Evolutionary conservation across 306 rosid genomes (phyloP).

Genomic region (Casuarina glauca): DNA sequence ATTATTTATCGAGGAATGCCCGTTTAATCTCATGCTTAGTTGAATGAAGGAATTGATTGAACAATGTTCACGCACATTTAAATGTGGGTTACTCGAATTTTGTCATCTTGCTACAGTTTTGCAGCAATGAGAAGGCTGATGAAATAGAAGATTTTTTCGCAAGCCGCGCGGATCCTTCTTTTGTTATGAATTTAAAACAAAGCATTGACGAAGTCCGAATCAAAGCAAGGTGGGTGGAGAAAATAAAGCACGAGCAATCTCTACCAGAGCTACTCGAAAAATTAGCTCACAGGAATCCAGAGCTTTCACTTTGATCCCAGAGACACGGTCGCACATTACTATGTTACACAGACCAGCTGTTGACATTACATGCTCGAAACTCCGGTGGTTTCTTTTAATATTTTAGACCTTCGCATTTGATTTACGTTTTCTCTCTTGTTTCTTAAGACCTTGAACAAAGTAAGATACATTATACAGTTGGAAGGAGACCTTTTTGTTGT

Average conservation of each 20-base stretch:
- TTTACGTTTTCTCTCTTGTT: too few species aligned
- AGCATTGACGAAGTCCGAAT: constrained; percentile 56
- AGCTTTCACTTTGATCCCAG: constrained; percentile 14
- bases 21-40: neutral
- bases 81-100: constrained; percentile 11
- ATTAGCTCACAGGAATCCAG: constrained; percentile 30
- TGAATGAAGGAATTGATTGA: neutral
- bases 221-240: constrained; percentile 63
- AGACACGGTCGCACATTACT: neutral
- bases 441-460: too few species aligned
- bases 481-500: too few species aligned
- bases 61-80: neutral
- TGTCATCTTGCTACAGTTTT: constrained; percentile 38
- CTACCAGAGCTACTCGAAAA: constrained; percentile 40
- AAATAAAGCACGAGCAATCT: constrained; percentile 42
- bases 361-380: neutral
- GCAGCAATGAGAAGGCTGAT: constrained; percentile 53
- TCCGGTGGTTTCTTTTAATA: too few species aligned
- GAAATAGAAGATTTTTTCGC: constrained; percentile 54
- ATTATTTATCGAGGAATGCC: too few species aligned
- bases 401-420: too few species aligned
- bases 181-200: constrained; percentile 48
- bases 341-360: neutral
- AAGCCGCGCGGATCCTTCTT: constrained; percentile 30
- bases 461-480: too few species aligned